Evolutionary conservation across 2,329 filamentous ascomycete genomes (phyloP).

Genomic region (Xylariaceae sp.): DNA sequence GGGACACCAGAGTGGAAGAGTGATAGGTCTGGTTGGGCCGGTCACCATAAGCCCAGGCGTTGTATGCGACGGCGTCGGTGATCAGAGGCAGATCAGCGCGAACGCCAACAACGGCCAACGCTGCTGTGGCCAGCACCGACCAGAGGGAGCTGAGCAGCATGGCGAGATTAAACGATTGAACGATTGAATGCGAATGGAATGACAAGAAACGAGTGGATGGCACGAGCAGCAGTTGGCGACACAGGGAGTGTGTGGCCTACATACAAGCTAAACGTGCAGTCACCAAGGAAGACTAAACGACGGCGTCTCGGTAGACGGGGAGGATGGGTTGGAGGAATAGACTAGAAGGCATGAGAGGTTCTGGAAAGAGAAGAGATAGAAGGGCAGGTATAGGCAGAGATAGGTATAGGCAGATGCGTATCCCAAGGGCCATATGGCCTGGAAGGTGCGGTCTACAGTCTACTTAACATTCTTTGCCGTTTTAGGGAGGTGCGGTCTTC

Average conservation of each 20-base stretch:
- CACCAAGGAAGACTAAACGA: background rate
- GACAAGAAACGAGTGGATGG: background rate
- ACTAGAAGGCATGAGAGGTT: no score
- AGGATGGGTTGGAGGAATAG: background rate
- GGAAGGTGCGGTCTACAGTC: background rate
- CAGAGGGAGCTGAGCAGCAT: slow-evolving; percentile 14
- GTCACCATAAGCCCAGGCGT: slow-evolving; percentile 20
- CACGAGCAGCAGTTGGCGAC: background rate
- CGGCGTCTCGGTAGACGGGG: background rate
- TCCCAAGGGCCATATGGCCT: background rate
- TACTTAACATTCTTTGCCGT: background rate
- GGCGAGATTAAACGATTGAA: slow-evolving; percentile 2
- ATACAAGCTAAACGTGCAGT: background rate
- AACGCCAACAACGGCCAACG: slow-evolving; percentile 8
- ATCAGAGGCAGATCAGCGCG: slow-evolving; percentile 18
- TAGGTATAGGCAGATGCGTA: background rate
- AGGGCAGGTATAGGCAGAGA: background rate
- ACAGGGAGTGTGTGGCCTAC: background rate
- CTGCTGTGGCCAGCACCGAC: slow-evolving; percentile 6
- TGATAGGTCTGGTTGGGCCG: slow-evolving; percentile 24
- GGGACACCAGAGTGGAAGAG: slow-evolving; percentile 20
- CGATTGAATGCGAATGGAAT: slow-evolving; percentile 2
- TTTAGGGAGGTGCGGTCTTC: background rate
- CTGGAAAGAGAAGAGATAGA: background rate
- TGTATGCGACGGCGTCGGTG: slow-evolving; percentile 19